phyloP scores from a whole-genome alignment of 1,284 basidiomycete genomes.

The Pseudozyma tsukubaensis region DNA sequence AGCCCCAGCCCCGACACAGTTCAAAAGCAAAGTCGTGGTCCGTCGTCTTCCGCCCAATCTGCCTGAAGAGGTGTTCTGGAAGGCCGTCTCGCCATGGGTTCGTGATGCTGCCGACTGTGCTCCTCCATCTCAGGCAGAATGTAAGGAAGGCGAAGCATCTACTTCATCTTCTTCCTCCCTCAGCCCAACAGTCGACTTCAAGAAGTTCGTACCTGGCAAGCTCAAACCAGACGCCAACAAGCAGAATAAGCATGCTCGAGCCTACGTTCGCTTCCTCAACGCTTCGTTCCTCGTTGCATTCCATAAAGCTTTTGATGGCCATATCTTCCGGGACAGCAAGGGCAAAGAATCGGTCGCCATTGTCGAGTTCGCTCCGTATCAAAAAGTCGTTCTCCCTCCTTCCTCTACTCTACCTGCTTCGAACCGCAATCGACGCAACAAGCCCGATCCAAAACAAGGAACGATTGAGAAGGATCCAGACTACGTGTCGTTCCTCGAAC shows the following conservation, averaged over 20 bases:
- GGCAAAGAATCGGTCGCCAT: slow-evolving; percentile 87
- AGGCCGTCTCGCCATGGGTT: slow-evolving; percentile 85
- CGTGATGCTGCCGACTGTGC: slow-evolving; percentile 73
- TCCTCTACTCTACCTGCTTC: background rate
- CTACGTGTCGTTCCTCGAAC: slow-evolving; percentile 41
- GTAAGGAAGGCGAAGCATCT: slow-evolving; percentile 8
- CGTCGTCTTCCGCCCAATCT: slow-evolving; percentile 89
- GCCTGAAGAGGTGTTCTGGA: slow-evolving; percentile 92
- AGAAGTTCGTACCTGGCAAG: slow-evolving; percentile 55
- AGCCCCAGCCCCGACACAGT: slow-evolving; percentile 7
- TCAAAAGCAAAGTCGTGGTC: slow-evolving; percentile 84
- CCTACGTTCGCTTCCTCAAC: slow-evolving; percentile 88
- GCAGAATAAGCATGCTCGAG: slow-evolving; percentile 74
- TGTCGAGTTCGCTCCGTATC: slow-evolving; percentile 93
- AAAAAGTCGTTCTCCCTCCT: slow-evolving; percentile 75
- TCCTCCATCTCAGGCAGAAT: slow-evolving; percentile 6
- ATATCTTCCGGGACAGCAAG: slow-evolving; percentile 88
- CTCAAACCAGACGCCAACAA: slow-evolving; percentile 51
- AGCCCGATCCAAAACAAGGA: slow-evolving; percentile 77
- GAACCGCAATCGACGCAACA: slow-evolving; percentile 72
- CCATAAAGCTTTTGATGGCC: slow-evolving; percentile 87
- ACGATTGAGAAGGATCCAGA: slow-evolving; percentile 77
- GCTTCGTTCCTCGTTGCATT: slow-evolving; percentile 80
- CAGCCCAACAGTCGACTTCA: slow-evolving; percentile 52
- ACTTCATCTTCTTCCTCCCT: background rate